A percentile compares a stretch with the other conserved stretches of the same genome.
These are phyloP conservation scores for Posidonia australis DNA, from an alignment of 106 monocot genomes.

Conservation along the genomic window DNA sequence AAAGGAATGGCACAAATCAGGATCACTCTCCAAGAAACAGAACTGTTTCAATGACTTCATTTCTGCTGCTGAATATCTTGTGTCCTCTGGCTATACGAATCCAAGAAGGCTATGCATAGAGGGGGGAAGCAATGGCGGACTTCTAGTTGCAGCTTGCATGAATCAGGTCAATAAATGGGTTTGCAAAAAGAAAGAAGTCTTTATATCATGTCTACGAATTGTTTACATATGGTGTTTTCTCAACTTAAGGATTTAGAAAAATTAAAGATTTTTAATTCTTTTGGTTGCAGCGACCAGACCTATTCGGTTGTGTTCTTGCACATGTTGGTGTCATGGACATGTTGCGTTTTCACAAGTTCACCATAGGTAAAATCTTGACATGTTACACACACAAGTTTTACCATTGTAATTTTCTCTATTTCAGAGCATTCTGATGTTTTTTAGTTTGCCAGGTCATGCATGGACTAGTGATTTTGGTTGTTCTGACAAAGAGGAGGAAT, in stretches of 20 bases:
- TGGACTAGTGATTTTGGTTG: constrained; percentile 91
- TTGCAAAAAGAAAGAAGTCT: neutral
- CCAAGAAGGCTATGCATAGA: constrained; percentile 60
- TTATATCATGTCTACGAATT: neutral
- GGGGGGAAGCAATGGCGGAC: constrained; percentile 91
- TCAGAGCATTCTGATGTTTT: neutral
- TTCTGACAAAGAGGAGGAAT: constrained; percentile 72
- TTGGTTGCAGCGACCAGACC: constrained; percentile 62
- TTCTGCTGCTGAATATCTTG: constrained; percentile 60
- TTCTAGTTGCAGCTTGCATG: constrained; percentile 74
- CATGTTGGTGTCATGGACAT: constrained; percentile 98
- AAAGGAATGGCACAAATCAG: constrained; percentile 88
- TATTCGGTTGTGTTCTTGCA: constrained; percentile 81
- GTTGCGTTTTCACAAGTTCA: constrained; percentile 90
- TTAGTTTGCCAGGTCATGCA: constrained; percentile 42
- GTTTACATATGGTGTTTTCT: neutral
- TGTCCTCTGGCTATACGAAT: constrained; percentile 52
- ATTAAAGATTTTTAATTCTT: neutral
- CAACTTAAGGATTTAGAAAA: neutral
- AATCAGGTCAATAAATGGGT: constrained; percentile 55
- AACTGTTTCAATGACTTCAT: constrained; percentile 93
- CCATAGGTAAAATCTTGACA: constrained; percentile 32
- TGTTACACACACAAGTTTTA: neutral
- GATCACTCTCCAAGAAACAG: constrained; percentile 74
- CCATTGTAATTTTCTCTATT: neutral